Conservation (phyloP, 202 grass and related monocot genomes). For the Eragrostis tef region DNA sequence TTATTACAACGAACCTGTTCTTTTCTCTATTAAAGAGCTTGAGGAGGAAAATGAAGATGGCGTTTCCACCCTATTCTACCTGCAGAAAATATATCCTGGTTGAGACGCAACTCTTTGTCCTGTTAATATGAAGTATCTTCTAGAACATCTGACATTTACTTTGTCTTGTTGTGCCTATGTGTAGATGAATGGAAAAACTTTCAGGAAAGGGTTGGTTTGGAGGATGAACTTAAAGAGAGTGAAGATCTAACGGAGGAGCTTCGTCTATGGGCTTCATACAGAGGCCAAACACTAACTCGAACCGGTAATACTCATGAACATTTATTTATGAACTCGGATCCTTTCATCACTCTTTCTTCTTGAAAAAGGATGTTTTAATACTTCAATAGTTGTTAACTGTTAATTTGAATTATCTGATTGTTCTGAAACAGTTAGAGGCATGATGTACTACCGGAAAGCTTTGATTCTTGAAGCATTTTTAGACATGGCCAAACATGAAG, state of each 20-base stretch:
- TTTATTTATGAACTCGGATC: conserved; percentile 40
- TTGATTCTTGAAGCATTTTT: conserved; percentile 95
- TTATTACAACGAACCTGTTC: conserved; percentile 78
- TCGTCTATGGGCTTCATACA: conserved; percentile 86
- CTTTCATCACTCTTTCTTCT: background rate
- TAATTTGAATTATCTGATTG: conserved; percentile 40
- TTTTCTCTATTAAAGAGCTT: conserved; percentile 76
- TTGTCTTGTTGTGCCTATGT: conserved; percentile 38
- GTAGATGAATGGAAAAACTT: conserved; percentile 95
- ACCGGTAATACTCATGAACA: conserved; percentile 63
- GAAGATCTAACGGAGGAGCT: conserved; percentile 60
- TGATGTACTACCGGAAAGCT: conserved; percentile 98
- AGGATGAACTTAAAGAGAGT: conserved; percentile 61
- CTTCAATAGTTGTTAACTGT: conserved; percentile 1
- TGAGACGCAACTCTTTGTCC: background rate
- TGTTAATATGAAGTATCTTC: conserved; percentile 30
- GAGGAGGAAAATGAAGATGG: conserved; percentile 89
- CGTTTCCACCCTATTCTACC: conserved; percentile 91
- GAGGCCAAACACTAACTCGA: conserved; percentile 91
- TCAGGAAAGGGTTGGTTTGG: conserved; percentile 59
- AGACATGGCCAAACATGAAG: conserved; percentile 87
- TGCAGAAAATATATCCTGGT: conserved; percentile 98
- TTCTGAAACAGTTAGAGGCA: conserved; percentile 78
- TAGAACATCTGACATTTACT: conserved; percentile 29
- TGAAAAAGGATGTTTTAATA: conserved; percentile 3